Evolutionary conservation across 2,329 filamentous ascomycete species (phyloP).

Genomic region (Plectosphaerella sp.): DNA sequence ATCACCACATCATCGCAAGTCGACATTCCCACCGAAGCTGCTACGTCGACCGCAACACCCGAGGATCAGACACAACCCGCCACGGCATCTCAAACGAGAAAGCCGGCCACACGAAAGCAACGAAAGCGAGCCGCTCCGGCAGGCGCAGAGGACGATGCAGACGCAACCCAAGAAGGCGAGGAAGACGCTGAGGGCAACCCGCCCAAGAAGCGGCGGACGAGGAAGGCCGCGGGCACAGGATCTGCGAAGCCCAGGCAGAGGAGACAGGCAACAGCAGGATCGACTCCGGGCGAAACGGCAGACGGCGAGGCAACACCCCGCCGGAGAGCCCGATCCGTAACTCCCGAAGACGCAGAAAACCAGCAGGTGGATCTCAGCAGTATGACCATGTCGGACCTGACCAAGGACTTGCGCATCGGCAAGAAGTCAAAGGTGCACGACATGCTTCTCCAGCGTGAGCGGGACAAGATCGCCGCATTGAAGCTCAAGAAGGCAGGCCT

Average conservation of each 20-base stretch:
- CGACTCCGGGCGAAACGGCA: neutral
- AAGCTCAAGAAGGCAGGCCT: slow-evolving; percentile 18
- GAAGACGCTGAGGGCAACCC: slow-evolving; percentile 1
- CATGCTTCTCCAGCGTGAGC: slow-evolving; percentile 65
- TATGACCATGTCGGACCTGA: slow-evolving; percentile 70
- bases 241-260: slow-evolving; percentile 2
- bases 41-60: neutral
- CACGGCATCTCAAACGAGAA: neutral
- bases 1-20: neutral
- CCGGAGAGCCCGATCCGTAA: slow-evolving; percentile 41
- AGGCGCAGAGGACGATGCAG: neutral
- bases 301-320: slow-evolving; percentile 3
- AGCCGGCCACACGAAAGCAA: neutral
- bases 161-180: neutral
- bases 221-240: slow-evolving; percentile 1
- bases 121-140: neutral
- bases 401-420: slow-evolving; percentile 64
- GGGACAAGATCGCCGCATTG: slow-evolving; percentile 37
- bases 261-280: slow-evolving; percentile 2
- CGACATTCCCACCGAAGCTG: neutral
- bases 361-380: slow-evolving; percentile 60
- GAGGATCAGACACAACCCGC: neutral
- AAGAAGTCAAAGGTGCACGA: slow-evolving; percentile 72
- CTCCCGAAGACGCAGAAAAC: slow-evolving; percentile 60
- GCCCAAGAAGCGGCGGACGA: slow-evolving; percentile 2